Evolutionary conservation across 1,284 basidiomycete genomes (phyloP).

Genomic region (Tremellales sp.): DNA sequence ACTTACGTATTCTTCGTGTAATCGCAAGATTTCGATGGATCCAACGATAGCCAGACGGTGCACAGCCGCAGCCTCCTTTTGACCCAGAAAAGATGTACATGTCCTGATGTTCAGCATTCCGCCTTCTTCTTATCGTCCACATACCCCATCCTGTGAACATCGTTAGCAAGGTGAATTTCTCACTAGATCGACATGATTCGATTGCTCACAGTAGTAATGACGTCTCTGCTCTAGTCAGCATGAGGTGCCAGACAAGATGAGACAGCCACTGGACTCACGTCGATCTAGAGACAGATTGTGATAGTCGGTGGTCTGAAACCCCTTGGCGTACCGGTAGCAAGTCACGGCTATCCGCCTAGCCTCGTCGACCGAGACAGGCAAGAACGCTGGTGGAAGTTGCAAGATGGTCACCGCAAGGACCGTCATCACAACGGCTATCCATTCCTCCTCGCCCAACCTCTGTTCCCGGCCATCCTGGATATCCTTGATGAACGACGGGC

Average conservation of each 20-base stretch:
- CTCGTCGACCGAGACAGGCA: conserved; percentile 29
- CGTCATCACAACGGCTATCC: conserved; percentile 79
- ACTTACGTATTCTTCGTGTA: background rate
- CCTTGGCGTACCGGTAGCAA: conserved; percentile 13
- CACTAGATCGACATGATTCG: no score
- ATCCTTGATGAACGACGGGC: conserved; percentile 77
- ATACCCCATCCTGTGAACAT: no score
- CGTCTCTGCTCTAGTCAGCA: background rate
- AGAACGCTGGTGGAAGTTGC: conserved; percentile 36
- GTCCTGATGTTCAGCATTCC: no score
- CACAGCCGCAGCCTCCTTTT: background rate
- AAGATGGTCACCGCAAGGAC: conserved; percentile 76
- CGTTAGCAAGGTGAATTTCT: no score
- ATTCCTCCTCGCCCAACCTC: conserved; percentile 61
- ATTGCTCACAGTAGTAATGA: no score
- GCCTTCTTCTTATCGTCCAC: no score
- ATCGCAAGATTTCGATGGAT: background rate
- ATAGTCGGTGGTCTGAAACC: conserved; percentile 16
- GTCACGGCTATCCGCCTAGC: conserved; percentile 28
- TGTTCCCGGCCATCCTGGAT: conserved; percentile 70
- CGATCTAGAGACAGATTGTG: conserved; percentile 12
- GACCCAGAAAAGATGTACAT: no score
- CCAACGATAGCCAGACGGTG: background rate
- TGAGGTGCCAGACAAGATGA: background rate
- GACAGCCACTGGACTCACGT: conserved; percentile 15